Conservation (phyloP, 1,139 yeast species). For the Candida frijolesensis region DNA sequence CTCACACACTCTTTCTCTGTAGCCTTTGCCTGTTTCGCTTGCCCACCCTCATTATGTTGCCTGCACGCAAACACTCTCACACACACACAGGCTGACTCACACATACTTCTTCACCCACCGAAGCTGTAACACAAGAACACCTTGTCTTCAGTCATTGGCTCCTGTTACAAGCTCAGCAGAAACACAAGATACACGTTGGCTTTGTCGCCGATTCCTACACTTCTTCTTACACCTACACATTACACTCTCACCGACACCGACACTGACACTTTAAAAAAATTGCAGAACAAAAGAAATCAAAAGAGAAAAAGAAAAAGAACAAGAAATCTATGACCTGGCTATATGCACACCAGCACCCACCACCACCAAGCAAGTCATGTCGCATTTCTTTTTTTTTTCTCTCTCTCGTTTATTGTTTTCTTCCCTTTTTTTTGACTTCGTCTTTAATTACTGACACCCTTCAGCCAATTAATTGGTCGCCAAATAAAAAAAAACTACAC, state of each 20-base stretch:
- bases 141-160: too few species aligned
- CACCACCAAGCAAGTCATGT: background rate
- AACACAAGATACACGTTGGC: too few species aligned
- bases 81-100: background rate
- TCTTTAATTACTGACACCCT: background rate
- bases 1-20: background rate
- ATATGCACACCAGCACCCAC: slow-evolving; percentile 3
- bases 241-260: too few species aligned
- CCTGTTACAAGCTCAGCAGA: too few species aligned
- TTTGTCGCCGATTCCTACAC: too few species aligned
- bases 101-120: too few species aligned
- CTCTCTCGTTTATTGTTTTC: background rate
- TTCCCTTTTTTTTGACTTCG: background rate
- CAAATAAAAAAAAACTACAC: background rate
- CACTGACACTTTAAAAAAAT: too few species aligned
- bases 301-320: background rate
- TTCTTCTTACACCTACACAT: too few species aligned
- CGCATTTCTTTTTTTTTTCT: background rate
- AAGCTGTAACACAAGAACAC: too few species aligned
- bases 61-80: background rate
- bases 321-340: slow-evolving; percentile 2
- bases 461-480: slow-evolving; percentile 3
- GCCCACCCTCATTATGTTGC: background rate
- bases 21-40: background rate
- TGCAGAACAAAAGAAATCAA: background rate